phyloP scores from a whole-genome alignment of 148 eudicot species.

The Rheum nobile region DNA sequence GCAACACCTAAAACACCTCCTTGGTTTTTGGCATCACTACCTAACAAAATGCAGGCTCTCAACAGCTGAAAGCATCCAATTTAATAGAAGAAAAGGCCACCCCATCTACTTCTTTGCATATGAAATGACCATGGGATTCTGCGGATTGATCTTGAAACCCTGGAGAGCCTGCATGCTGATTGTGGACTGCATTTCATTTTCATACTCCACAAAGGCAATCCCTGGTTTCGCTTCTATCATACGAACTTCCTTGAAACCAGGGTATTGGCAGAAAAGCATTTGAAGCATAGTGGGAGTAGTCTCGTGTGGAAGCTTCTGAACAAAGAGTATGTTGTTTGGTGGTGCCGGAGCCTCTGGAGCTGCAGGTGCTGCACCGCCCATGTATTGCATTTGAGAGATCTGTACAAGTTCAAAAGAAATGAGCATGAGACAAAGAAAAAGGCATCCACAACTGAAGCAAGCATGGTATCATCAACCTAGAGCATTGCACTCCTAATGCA shows the following conservation, averaged over 20 bases:
- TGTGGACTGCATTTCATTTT: conserved; percentile 69
- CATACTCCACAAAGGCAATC: conserved; percentile 88
- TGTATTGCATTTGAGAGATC: conserved; percentile 70
- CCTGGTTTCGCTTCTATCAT: conserved; percentile 96
- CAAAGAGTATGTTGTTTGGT: conserved; percentile 77
- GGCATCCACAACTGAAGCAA: neutral
- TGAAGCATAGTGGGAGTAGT: conserved; percentile 74
- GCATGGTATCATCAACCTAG: neutral
- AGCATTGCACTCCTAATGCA: no score
- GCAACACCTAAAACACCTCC: neutral
- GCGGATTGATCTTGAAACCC: conserved; percentile 58
- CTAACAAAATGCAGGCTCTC: neutral
- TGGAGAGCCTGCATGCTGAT: conserved; percentile 77
- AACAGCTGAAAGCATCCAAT: neutral
- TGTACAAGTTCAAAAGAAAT: conserved; percentile 23
- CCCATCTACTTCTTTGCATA: conserved; percentile 76
- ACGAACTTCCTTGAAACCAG: conserved; percentile 91
- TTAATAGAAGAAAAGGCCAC: neutral
- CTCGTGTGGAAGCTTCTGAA: conserved; percentile 86
- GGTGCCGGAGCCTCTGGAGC: conserved; percentile 76
- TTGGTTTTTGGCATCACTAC: neutral
- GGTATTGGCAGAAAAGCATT: conserved; percentile 68
- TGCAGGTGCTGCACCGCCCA: conserved; percentile 53
- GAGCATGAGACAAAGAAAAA: neutral
- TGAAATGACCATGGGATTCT: conserved; percentile 69